A percentile compares a stretch with the other conserved stretches of the same genome.
phyloP scores from a whole-genome alignment of 2,329 filamentous ascomycete species.

The Aureobasidium vineae region DNA sequence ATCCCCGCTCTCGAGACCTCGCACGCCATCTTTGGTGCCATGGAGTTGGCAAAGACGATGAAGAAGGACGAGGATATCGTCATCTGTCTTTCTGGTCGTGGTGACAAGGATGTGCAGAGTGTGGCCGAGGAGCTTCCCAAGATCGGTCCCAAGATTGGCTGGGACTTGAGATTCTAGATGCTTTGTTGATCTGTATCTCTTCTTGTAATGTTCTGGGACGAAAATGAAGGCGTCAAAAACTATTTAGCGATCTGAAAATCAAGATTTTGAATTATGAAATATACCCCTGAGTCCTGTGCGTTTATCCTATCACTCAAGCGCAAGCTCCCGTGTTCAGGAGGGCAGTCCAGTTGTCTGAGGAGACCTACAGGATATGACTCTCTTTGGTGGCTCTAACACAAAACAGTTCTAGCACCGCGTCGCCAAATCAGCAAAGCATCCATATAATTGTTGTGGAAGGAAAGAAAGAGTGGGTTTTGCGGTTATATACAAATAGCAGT shows the following conservation, averaged over 20 bases:
- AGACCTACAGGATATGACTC: too few species aligned
- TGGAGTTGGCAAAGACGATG: slow-evolving; percentile 92
- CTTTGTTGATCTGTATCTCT: not conserved
- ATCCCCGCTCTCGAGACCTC: slow-evolving; percentile 93
- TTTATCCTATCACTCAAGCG: too few species aligned
- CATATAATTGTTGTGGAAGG: too few species aligned
- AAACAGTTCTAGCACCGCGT: too few species aligned
- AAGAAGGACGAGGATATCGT: slow-evolving; percentile 84
- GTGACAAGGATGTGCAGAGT: slow-evolving; percentile 98
- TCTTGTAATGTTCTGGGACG: not conserved
- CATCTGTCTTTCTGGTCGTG: slow-evolving; percentile 87
- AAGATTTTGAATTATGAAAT: not conserved
- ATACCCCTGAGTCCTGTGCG: not conserved
- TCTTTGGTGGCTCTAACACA: too few species aligned
- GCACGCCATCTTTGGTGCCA: slow-evolving; percentile 84
- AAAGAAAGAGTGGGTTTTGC: too few species aligned
- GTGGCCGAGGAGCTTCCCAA: slow-evolving; percentile 91
- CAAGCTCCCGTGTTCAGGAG: too few species aligned
- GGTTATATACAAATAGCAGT: too few species aligned
- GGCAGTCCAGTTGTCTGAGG: too few species aligned
- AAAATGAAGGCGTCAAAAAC: not conserved
- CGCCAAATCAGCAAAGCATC: too few species aligned
- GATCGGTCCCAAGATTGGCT: slow-evolving; percentile 82
- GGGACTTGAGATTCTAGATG: slow-evolving; percentile 57
- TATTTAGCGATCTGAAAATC: not conserved